Base-by-base conservation (phyloP, 1,284 basidiomycete species). In the Kalmanozyma brasiliensis region DNA sequence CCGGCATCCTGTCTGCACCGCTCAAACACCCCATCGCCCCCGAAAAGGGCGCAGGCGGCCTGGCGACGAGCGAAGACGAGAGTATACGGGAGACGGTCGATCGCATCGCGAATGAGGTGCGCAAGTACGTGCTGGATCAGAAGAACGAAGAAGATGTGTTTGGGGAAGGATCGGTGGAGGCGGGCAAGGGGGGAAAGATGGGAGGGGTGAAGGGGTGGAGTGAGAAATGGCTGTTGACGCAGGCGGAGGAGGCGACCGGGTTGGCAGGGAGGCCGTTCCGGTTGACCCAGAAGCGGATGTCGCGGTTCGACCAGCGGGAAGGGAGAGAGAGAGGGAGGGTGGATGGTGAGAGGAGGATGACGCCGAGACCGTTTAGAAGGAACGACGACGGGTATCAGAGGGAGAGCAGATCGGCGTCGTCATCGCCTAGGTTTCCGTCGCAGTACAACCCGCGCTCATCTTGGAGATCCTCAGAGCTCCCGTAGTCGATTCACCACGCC, bases 11-110 rank as follows among this genome's bases (percentile, higher is more conserved):
- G 11, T 38, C 49, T 8, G 55, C 49, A 2, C 49, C 61, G 3
- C 34, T 47, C n/a, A 52, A 49, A 10, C 17, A 47, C 20, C 2
- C 49, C 6, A 36, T 34, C 9, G 19, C 32, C 10, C 32, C 38
- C 14, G 20, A 17, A 9, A 29, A 17, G 10, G 19, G 13, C n/a
- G 9, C 26, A 10, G 17, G 26, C 10, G 14, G 9, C 19, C 19
- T 17, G 7, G 45, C 57, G 0, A 49, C 19, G 1, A 52, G 24
- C 36, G 71, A 67, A 17, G 66, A 73, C 33, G 61, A 73, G 30
- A 38, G 34, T n/a, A 69, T 73, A 30, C 46, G 71, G 11, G 71
- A 70, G 4, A 65, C 52, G 0, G 71, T 73, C 22, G 71, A 73
- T 24, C 40, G 59, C 11, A 73, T 73, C 35, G 58, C 51, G 2